A percentile compares a stretch with the other conserved stretches of the same genome.
Evolutionary conservation across 2,329 filamentous ascomycete genomes (phyloP).

Genomic region (Fusarium chuoi): DNA sequence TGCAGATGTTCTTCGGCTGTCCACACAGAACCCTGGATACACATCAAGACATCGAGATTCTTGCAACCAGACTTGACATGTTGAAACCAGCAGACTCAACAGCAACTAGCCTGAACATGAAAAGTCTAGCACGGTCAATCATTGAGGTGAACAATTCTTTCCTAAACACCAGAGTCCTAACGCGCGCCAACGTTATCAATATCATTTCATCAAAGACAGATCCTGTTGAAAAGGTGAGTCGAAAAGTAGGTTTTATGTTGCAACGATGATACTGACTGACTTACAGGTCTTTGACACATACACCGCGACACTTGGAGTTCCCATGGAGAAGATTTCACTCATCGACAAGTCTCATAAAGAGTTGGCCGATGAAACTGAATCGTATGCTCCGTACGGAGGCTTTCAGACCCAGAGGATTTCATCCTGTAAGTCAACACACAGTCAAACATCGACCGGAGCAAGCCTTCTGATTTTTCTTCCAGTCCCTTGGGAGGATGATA

Average conservation of each 20-base stretch:
- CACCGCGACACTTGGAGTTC: not conserved
- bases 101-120: not conserved
- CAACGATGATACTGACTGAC: not conserved
- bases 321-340: not conserved
- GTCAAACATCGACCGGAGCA: accelerated
- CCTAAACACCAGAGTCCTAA: not conserved
- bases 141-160: not conserved
- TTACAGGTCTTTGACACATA: not conserved
- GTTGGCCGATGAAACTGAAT: not conserved
- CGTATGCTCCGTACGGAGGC: not conserved
- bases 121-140: not conserved
- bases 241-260: accelerated
- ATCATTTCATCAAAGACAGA: not conserved
- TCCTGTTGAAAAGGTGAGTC: not conserved
- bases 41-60: not conserved
- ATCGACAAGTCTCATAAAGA: not conserved
- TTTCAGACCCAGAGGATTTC: not conserved
- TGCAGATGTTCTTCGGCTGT: conserved; percentile 7
- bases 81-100: not conserved
- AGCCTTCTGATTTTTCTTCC: too few relatives aligned
- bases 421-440: not conserved
- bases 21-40: not conserved
- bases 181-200: not conserved
- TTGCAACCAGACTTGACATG: not conserved
- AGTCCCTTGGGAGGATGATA: not conserved